Evolutionary conservation across 2,329 filamentous ascomycete species (phyloP).

Genomic region (Microdochium paspali): DNA sequence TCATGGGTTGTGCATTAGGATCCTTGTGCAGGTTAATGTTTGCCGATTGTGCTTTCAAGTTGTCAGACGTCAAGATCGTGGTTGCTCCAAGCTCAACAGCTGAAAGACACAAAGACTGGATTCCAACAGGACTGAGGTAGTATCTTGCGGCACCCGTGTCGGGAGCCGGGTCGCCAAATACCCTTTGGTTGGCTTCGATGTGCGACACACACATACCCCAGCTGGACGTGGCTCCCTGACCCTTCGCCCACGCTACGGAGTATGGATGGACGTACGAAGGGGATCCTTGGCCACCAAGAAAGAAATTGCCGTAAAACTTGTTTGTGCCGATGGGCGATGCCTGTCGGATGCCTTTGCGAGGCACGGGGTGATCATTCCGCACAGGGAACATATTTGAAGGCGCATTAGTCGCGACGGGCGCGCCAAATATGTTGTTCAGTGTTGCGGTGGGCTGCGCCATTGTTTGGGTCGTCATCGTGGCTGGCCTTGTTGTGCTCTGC

Average conservation of each 20-base stretch:
- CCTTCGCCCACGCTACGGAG: conserved; percentile 57
- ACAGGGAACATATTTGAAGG: conserved; percentile 38
- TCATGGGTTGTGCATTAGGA: conserved; percentile 40
- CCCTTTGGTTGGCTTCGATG: conserved; percentile 55
- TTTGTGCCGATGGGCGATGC: conserved; percentile 57
- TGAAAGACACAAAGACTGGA: conserved; percentile 73
- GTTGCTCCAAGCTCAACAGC: conserved; percentile 59
- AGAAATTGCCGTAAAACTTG: conserved; percentile 76
- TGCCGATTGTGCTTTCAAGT: conserved; percentile 46
- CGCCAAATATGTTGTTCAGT: conserved; percentile 41
- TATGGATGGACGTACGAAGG: conserved; percentile 72
- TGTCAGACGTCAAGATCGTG: conserved; percentile 46
- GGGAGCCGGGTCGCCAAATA: conserved; percentile 49
- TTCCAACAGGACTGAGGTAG: conserved; percentile 73
- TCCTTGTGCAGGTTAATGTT: conserved; percentile 58
- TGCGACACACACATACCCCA: conserved; percentile 76
- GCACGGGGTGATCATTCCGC: conserved; percentile 48
- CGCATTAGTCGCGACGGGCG: conserved; percentile 41
- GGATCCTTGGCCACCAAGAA: conserved; percentile 61
- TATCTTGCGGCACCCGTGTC: conserved; percentile 55
- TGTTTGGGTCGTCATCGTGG: conserved; percentile 9
- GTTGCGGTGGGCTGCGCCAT: conserved; percentile 11
- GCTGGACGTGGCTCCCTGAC: conserved; percentile 50
- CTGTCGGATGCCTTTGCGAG: conserved; percentile 38
- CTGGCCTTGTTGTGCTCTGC: no score